Base-by-base conservation (phyloP, 495 filamentous ascomycete genomes). In the Xylaria scruposa region DNA sequence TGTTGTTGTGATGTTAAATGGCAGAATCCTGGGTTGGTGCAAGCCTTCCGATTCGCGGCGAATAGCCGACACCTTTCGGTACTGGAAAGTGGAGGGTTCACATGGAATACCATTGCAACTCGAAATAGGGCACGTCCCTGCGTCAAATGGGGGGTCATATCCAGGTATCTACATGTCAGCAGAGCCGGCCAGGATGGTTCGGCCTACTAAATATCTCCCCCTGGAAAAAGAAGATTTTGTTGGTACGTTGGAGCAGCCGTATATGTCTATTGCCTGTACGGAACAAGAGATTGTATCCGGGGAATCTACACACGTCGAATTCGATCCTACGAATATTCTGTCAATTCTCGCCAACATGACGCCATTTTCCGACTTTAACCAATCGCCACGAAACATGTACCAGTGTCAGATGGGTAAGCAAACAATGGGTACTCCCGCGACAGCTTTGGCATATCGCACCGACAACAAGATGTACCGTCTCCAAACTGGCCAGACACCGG, bases 331-430 rank as follows among this genome's bases (percentile, higher is more conserved):
- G 66, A 97, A 98, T 78, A 98, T 99, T 70, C 90, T 99, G 65
- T 98, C 95, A 24, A 99, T 99, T 73, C 86, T 99, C 59, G 96
- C 96, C 73, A 99, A 98, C 84, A 95, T 97, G 92, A 99, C 96
- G 3, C 96, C 96, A 15, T 99, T 98, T 83, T 97, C 96, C 72
- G 94, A 99, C 80, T 97, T 97, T 86, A 99, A 99, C 83, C 96
- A 99, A 81, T 98, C 95, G 38, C 96, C 96, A 15, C 88, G 96
- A 86, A 99, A 99, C 82, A 98, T 99, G 96, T 99, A 99, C 82
- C 96, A 98, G 81, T 97, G 95, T 82, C 96, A 99, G 85, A 99
- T 99, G 96, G 94, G 94, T 81, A 99, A 99, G 81, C 96, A 99
- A 84, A 91, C 95, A 2, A 99, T 99, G 96, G 96, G 96, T 75